Base-by-base conservation (phyloP, 2,329 filamentous ascomycete species). In the Xylaria sp. region DNA sequence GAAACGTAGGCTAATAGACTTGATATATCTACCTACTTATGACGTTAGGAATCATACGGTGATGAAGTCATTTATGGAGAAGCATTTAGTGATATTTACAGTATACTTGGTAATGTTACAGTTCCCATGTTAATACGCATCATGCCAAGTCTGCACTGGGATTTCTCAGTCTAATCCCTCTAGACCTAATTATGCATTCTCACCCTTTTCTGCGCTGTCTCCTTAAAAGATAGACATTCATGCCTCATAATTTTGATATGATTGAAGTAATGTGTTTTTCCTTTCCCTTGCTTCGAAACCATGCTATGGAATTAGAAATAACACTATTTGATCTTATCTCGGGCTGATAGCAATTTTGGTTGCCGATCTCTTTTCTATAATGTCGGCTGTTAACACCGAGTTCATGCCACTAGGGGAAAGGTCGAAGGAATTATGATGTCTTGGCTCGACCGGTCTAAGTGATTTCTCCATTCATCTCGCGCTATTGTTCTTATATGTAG, bases 391-490 rank as follows among this genome's bases (percentile, higher is more conserved):
- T 58, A 35, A 53, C 23, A 29, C 50, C 50, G 13, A 61, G 29
- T 25, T 61, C 12, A 58, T 65, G 27, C 66, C 35, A 2, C 18
- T 58, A 58, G n/a, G 21, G 51, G 66, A 61, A 68, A 51, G 66
- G 61, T 47, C 35, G 40, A 57, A 65, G 57, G 57, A 57, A 25
- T 60, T 27, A 50, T 27, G 62, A 57, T 57, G 50, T 53, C 50
- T 68, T 60, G 61, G 62, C 50, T 53, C 47, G 12, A n/a, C 27
- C 27, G 35, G 9, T 50, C 37, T 42, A 32, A 42, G 23, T 44
- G 6, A 44, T 35, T 59, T 21, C 23, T 13, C 16, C n/a, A n/a
- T n/a, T n/a, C n/a, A n/a, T n/a, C n/a, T n/a, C n/a, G n/a, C 42
- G 16, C n/a, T 47, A 47, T 47, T 23, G n/a, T 47, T 23, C n/a